phyloP scores from a whole-genome alignment of 148 eudicot genomes.

The Vaccinium corymbosum region DNA sequence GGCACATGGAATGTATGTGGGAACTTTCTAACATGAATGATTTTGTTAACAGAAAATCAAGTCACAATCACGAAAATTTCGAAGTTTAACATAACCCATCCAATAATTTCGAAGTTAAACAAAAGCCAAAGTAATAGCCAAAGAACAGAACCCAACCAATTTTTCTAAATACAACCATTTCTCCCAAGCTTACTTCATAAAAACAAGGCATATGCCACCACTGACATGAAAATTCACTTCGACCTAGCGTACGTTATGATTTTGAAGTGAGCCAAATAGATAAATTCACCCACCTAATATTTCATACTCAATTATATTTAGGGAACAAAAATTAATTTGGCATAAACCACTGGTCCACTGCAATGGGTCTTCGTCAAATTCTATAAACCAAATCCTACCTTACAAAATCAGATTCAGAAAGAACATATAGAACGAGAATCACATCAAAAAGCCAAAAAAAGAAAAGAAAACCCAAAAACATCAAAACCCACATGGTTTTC shows the following conservation, averaged over 20 bases:
- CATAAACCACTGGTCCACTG: neutral
- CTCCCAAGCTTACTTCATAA: neutral
- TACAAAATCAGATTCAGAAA: neutral
- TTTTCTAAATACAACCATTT: neutral
- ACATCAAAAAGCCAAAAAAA: neutral
- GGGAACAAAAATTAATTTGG: neutral
- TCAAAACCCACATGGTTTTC: neutral
- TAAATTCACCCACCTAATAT: neutral
- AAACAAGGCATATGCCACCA: constrained; percentile 2
- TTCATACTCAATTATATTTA: neutral
- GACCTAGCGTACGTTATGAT: neutral
- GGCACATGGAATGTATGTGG: neutral
- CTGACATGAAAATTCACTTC: neutral
- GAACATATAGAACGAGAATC: neutral
- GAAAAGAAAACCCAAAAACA: neutral
- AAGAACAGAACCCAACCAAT: neutral
- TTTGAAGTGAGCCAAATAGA: neutral
- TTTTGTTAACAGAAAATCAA: neutral
- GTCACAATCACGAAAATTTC: neutral
- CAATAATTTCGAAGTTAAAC: neutral
- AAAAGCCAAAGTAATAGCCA: neutral
- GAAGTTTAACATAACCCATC: neutral
- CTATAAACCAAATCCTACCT: neutral
- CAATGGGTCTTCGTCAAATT: neutral
- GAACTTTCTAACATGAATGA: neutral